phyloP scores from a whole-genome alignment of 257 asterid genomes.

The Linderniella brevidens region DNA sequence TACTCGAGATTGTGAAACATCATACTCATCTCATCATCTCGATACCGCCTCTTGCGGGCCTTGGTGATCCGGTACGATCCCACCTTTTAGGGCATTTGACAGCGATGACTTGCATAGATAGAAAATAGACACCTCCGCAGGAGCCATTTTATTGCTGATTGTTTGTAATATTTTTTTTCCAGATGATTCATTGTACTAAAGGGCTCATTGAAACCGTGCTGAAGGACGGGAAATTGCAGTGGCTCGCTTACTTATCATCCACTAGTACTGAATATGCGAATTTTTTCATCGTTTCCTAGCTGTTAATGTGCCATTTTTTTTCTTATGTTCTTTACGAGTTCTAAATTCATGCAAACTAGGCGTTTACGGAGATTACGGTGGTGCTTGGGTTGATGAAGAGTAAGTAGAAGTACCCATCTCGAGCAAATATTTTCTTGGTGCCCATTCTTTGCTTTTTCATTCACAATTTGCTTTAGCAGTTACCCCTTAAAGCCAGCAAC shows the following conservation, averaged over 20 bases:
- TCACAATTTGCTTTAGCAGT: constrained; percentile 22
- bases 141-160: neutral
- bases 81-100: neutral
- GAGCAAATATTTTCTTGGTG: constrained; percentile 5
- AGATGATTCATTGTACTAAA: constrained; percentile 39
- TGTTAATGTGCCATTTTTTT: neutral
- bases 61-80: constrained; percentile 62
- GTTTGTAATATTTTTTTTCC: constrained; percentile 7
- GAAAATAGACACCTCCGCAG: no score
- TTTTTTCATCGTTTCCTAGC: neutral
- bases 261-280: constrained; percentile 37
- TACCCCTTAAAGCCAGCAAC: constrained; percentile 30
- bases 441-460: neutral
- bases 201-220: constrained; percentile 26
- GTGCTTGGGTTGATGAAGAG: constrained; percentile 86
- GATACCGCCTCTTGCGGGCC: constrained; percentile 43
- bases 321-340: neutral
- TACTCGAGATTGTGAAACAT: constrained; percentile 43
- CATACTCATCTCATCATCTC: constrained; percentile 70
- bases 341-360: constrained; percentile 25
- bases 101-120: neutral
- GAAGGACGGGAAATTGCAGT: constrained; percentile 45
- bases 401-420: constrained; percentile 14
- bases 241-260: constrained; percentile 77
- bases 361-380: constrained; percentile 73